A percentile compares a stretch with the other conserved stretches of the same genome.
Evolutionary conservation across 345 rosid genomes (phyloP).

Genomic region (Psidium friedrichsthalianum): DNA sequence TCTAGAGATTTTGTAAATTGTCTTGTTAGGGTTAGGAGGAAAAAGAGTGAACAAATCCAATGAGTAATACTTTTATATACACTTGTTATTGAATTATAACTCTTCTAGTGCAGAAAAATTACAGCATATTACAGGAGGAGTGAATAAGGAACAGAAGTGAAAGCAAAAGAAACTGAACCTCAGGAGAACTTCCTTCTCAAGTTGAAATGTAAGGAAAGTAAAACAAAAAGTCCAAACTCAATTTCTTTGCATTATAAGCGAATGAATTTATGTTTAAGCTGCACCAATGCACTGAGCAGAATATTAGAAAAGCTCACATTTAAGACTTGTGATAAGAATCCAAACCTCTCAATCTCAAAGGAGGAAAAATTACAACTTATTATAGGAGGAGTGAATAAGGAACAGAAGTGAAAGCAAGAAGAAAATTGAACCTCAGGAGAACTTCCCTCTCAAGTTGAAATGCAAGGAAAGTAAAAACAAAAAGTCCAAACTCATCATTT

Average conservation of each 20-base stretch:
- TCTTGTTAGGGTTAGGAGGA: not conserved
- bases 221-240: not conserved
- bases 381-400: not conserved
- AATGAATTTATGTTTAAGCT: too few relatives aligned
- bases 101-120: not conserved
- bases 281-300: too few relatives aligned
- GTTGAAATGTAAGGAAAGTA: not conserved
- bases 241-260: not conserved
- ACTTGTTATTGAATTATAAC: not conserved
- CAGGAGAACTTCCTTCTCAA: not conserved
- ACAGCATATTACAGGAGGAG: not conserved
- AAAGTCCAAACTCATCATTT: not conserved
- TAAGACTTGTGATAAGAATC: too few relatives aligned
- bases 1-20: not conserved
- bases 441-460: not conserved
- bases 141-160: not conserved
- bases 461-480: not conserved
- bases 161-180: not conserved
- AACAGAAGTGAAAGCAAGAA: not conserved
- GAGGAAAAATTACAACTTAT: not conserved
- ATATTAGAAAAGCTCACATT: too few relatives aligned
- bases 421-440: not conserved
- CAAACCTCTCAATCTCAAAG: too few relatives aligned
- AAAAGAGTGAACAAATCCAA: not conserved
- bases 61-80: not conserved